Conservation (phyloP, 2,329 filamentous ascomycete genomes). For the Penicillium rolfsii region DNA sequence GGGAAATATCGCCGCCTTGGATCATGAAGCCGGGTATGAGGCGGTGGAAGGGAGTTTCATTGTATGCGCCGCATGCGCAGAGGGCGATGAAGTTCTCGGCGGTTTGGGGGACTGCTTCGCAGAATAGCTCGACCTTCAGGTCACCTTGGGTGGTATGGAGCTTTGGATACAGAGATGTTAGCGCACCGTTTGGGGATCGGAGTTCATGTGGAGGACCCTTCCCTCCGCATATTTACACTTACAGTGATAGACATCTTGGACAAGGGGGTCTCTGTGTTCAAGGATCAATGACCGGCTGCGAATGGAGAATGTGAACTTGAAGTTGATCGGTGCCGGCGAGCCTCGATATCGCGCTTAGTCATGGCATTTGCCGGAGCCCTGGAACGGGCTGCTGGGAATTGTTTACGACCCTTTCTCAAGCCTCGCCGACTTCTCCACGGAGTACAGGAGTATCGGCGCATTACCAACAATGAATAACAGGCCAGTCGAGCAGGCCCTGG, state of each 20-base stretch:
- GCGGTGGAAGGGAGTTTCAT: constrained; percentile 65
- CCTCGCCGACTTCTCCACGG: not conserved
- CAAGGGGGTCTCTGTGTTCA: not conserved
- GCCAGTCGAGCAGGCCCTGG: constrained; percentile 71
- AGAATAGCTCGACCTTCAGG: constrained; percentile 95
- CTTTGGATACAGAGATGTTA: constrained; percentile 29
- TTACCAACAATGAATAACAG: constrained; percentile 65
- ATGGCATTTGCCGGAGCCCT: constrained; percentile 13
- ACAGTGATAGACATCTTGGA: constrained; percentile 41
- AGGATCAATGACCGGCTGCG: not conserved
- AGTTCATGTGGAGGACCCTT: not conserved
- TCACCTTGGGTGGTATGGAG: constrained; percentile 88
- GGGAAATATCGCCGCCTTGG: constrained; percentile 61
- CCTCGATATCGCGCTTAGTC: constrained; percentile 26
- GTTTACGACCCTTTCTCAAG: constrained; percentile 12
- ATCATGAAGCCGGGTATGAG: constrained; percentile 67
- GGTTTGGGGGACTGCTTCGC: constrained; percentile 90
- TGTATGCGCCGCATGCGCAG: constrained; percentile 64
- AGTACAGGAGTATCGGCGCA: not conserved
- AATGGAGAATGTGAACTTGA: constrained; percentile 10
- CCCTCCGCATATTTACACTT: constrained; percentile 13
- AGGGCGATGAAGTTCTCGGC: constrained; percentile 76
- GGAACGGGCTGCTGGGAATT: not conserved
- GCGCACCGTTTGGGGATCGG: not conserved
- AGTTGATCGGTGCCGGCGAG: constrained; percentile 12